A percentile compares a stretch with the other conserved stretches of the same genome.
These are phyloP conservation scores for Musa acuminata DNA, from an alignment of 176 grass and related monocot genomes.

Conservation along the genomic window DNA sequence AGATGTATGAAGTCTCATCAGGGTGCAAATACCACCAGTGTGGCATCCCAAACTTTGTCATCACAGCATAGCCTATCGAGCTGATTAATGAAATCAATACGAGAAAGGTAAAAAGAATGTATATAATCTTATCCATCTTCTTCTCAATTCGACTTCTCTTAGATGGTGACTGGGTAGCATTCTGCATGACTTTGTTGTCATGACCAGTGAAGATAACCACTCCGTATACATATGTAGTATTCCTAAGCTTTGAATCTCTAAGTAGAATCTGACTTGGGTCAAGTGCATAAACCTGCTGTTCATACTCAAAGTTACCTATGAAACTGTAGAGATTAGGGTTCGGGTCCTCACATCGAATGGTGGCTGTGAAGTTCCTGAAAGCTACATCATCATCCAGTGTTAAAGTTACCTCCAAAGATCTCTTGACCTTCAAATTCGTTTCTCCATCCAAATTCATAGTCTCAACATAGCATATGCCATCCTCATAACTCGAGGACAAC, in stretches of 20 bases:
- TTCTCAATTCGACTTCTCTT: constrained; percentile 91
- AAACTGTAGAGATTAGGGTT: constrained; percentile 86
- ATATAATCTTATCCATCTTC: constrained; percentile 95
- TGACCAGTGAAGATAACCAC: constrained; percentile 92
- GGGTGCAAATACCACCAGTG: constrained; percentile 85
- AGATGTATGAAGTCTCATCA: constrained; percentile 36
- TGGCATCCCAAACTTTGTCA: constrained; percentile 61
- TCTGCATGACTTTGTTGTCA: constrained; percentile 99
- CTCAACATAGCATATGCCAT: constrained; percentile 98
- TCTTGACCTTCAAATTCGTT: constrained; percentile 96
- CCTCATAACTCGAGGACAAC: constrained; percentile 84
- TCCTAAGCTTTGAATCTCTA: constrained; percentile 93
- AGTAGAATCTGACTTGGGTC: constrained; percentile 88
- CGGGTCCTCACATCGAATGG: constrained; percentile 81
- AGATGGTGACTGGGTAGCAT: constrained; percentile 78
- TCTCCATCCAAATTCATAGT: constrained; percentile 98
- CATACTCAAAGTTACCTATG: constrained; percentile 81
- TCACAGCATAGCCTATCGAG: constrained; percentile 71
- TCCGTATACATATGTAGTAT: constrained; percentile 78
- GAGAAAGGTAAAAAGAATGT: constrained; percentile 79
- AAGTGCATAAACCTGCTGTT: constrained; percentile 71
- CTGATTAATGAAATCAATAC: constrained; percentile 82
- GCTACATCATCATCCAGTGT: constrained; percentile 62
- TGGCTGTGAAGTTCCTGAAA: constrained; percentile 58
- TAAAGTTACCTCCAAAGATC: constrained; percentile 73